phyloP scores from a whole-genome alignment of 176 grass and related monocot species.

The Carex pumila region DNA sequence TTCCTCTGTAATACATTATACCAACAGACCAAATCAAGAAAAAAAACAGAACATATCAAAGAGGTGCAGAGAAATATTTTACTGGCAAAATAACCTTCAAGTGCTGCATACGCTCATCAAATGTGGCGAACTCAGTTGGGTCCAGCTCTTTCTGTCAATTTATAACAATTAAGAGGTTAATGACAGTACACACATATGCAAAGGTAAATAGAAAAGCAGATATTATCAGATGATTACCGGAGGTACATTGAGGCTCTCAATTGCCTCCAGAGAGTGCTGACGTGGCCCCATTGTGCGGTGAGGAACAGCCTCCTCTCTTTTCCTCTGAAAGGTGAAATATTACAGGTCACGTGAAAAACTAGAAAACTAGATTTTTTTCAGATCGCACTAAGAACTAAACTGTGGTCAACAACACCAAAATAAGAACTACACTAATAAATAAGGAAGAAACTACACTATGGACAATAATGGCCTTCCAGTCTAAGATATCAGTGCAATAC shows the following conservation, averaged over 20 bases:
- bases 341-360: background rate
- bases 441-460: background rate
- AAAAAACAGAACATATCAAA: constrained; percentile 24
- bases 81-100: constrained; percentile 59
- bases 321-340: constrained; percentile 44
- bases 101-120: constrained; percentile 61
- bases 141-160: constrained; percentile 57
- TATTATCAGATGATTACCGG: background rate
- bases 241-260: constrained; percentile 53
- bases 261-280: constrained; percentile 59
- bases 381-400: background rate
- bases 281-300: constrained; percentile 68
- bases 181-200: background rate
- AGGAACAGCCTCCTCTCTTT: constrained; percentile 44
- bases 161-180: constrained; percentile 25
- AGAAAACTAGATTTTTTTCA: background rate
- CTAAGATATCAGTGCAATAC: background rate
- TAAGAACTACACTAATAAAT: background rate
- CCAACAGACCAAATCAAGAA: background rate
- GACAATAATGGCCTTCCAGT: background rate
- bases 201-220: background rate
- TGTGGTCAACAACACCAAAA: background rate
- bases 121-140: constrained; percentile 41
- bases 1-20: constrained; percentile 57
- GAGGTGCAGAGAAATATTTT: background rate